Conservation (phyloP, 768 basidiomycete species). For the Tylopilus balloui region DNA sequence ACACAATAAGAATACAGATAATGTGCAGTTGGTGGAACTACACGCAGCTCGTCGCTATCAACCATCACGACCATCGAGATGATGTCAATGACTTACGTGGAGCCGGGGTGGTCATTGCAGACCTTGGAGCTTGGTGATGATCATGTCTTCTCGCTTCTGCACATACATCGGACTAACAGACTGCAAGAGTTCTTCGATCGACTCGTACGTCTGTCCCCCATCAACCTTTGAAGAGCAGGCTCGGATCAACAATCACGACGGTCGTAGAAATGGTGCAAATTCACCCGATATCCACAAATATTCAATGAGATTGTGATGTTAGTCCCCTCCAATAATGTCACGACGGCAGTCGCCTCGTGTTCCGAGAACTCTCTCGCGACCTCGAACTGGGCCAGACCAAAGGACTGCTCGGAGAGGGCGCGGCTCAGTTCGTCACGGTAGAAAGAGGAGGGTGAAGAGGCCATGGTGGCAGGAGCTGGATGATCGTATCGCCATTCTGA, state of each 20-base stretch:
- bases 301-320: constrained; percentile 45
- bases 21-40: not conserved
- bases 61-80: not conserved
- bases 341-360: constrained; percentile 48
- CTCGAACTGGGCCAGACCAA: constrained; percentile 48
- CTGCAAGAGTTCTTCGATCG: constrained; percentile 54
- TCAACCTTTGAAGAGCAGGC: constrained; percentile 22
- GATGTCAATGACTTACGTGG: constrained; percentile 10
- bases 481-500: constrained; percentile 19
- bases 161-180: constrained; percentile 52
- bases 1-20: constrained; percentile 17
- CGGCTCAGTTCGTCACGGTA: constrained; percentile 46
- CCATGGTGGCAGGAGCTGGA: constrained; percentile 13
- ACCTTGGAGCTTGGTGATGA: constrained; percentile 46
- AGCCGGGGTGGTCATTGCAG: constrained; percentile 27
- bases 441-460: constrained; percentile 23
- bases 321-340: constrained; percentile 55
- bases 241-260: constrained; percentile 8
- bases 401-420: constrained; percentile 55
- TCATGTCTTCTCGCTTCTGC: constrained; percentile 41
- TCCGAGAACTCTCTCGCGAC: constrained; percentile 34
- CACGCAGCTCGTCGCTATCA: constrained; percentile 3
- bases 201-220: constrained; percentile 43
- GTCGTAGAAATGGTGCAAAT: constrained; percentile 7
- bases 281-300: constrained; percentile 53